These are phyloP conservation scores for Trametes cubensis DNA, from an alignment of 768 basidiomycete genomes.

Conservation along the genomic window DNA sequence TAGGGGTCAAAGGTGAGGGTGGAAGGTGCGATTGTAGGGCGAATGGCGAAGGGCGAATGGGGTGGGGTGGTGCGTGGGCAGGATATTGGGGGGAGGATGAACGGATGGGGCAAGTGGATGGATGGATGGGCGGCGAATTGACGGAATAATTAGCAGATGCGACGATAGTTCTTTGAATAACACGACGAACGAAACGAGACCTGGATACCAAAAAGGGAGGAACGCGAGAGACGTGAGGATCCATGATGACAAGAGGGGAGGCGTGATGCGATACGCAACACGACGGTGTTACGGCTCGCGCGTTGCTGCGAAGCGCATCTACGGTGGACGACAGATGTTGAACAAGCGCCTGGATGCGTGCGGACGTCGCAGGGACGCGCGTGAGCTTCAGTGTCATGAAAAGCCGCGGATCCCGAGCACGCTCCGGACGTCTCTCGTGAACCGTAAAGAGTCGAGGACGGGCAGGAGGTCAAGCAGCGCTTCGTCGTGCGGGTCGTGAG, in stretches of 20 bases:
- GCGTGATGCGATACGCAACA: background rate
- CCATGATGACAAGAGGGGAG: background rate
- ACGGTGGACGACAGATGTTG: background rate
- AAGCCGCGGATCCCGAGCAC: constrained; percentile 78
- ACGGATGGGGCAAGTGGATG: background rate
- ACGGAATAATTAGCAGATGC: constrained; percentile 25
- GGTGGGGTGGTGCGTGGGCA: constrained; percentile 1
- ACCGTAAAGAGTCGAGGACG: constrained; percentile 92
- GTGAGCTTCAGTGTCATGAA: constrained; percentile 36
- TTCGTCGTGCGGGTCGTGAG: constrained; percentile 94
- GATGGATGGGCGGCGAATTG: constrained; percentile 2
- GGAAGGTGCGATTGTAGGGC: background rate
- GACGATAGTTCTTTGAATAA: constrained; percentile 26
- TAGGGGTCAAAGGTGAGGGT: background rate
- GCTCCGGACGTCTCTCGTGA: constrained; percentile 92
- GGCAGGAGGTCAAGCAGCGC: constrained; percentile 94
- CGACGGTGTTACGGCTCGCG: background rate
- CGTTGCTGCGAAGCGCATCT: background rate
- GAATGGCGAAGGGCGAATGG: background rate
- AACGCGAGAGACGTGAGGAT: background rate
- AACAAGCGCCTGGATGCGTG: background rate
- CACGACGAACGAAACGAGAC: constrained; percentile 16
- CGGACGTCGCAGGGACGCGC: background rate
- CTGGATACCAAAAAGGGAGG: background rate
- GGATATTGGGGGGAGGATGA: constrained; percentile 13